phyloP scores from a whole-genome alignment of 2,329 filamentous ascomycete species.

The Fonsecaea multimorphosa region DNA sequence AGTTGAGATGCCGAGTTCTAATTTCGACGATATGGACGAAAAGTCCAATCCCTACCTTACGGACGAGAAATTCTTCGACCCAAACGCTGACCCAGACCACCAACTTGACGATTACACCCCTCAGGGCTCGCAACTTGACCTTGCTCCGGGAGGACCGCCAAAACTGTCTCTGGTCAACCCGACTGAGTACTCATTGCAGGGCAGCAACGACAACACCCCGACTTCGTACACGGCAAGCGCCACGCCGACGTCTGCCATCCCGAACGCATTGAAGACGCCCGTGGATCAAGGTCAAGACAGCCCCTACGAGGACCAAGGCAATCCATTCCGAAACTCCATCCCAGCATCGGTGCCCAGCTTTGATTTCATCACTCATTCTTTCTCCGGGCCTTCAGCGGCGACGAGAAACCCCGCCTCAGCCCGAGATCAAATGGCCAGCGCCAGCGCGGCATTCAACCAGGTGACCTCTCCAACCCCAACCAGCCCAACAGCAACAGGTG shows the following conservation, averaged over 20 bases:
- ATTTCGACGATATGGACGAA: slow-evolving; percentile 29
- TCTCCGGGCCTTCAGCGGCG: slow-evolving; percentile 1
- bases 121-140: slow-evolving; percentile 25
- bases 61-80: slow-evolving; percentile 40
- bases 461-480: slow-evolving; percentile 20
- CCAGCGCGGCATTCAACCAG: slow-evolving; percentile 28
- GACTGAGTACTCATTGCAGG: slow-evolving; percentile 31
- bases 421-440: slow-evolving; percentile 29
- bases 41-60: slow-evolving; percentile 34
- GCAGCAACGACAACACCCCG: slow-evolving; percentile 38
- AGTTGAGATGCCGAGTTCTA: slow-evolving; percentile 35
- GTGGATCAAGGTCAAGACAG: slow-evolving; percentile 25
- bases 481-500: slow-evolving; percentile 19
- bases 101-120: slow-evolving; percentile 32
- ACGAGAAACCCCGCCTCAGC: slow-evolving; percentile 17
- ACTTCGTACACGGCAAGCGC: slow-evolving; percentile 36
- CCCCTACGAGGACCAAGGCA: slow-evolving; percentile 38
- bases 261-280: slow-evolving; percentile 15
- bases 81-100: slow-evolving; percentile 34
- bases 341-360: slow-evolving; percentile 37
- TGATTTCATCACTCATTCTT: slow-evolving; percentile 31
- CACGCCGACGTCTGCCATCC: slow-evolving; percentile 37
- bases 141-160: slow-evolving; percentile 28
- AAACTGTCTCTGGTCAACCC: slow-evolving; percentile 39
- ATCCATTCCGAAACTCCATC: slow-evolving; percentile 39